phyloP scores from a whole-genome alignment of 805 yeast species.

The Nakazawaea wyomingensis region DNA sequence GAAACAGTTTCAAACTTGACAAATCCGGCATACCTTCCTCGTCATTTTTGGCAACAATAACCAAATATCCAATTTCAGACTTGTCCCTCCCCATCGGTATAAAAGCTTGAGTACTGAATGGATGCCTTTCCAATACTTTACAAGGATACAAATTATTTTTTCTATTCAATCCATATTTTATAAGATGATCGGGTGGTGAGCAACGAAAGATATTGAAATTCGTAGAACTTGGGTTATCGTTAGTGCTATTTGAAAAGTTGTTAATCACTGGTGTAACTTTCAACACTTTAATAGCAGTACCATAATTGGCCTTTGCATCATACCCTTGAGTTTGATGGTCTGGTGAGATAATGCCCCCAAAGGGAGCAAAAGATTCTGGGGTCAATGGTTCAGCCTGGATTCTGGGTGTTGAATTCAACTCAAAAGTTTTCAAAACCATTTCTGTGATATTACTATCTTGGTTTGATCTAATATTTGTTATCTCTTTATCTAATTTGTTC shows the following conservation, averaged over 20 bases:
- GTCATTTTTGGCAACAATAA: slow-evolving; percentile 68
- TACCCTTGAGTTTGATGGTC: slow-evolving; percentile 52
- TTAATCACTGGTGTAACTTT: slow-evolving; percentile 67
- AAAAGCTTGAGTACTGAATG: slow-evolving; percentile 83
- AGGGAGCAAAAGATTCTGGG: slow-evolving; percentile 59
- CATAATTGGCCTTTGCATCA: slow-evolving; percentile 68
- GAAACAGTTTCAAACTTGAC: slow-evolving; percentile 56
- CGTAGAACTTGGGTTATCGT: slow-evolving; percentile 44
- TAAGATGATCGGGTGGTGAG: slow-evolving; percentile 64
- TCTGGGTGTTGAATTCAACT: slow-evolving; percentile 18
- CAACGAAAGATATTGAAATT: slow-evolving; percentile 84
- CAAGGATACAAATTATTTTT: slow-evolving; percentile 34
- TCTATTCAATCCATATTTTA: slow-evolving; percentile 19
- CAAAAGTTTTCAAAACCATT: slow-evolving; percentile 40
- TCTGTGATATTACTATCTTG: too few species aligned
- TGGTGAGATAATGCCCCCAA: slow-evolving; percentile 77
- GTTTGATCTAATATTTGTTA: background rate
- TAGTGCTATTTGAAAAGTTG: slow-evolving; percentile 28
- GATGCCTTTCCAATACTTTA: slow-evolving; percentile 85
- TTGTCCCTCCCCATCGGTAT: slow-evolving; percentile 75
- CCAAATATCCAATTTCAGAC: slow-evolving; percentile 54
- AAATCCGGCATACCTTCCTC: slow-evolving; percentile 52
- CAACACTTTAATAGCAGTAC: slow-evolving; percentile 81
- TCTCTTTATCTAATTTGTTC: background rate
- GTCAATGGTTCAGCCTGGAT: slow-evolving; percentile 56